phyloP scores from a whole-genome alignment of 2,329 filamentous ascomycete species.

The Lasiodiplodia sp. region DNA sequence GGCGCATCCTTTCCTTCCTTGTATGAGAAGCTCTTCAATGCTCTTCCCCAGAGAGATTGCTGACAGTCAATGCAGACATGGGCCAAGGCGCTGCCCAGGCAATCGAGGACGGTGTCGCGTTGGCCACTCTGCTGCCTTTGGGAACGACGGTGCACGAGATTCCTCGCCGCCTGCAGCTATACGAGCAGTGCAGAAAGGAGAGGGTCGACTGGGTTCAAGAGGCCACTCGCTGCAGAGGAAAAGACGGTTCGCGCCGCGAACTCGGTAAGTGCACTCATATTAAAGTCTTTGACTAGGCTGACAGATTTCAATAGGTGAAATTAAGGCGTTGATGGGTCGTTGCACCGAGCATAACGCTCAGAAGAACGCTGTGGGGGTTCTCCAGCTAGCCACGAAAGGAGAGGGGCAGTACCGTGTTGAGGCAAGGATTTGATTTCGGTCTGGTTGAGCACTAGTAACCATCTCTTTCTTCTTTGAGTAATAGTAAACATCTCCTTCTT shows the following conservation, averaged over 20 bases:
- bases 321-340: background rate
- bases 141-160: background rate
- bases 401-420: background rate
- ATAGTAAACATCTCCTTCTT: too few relatives aligned
- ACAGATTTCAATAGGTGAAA: background rate
- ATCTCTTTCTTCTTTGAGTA: too few relatives aligned
- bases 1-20: slow-evolving; percentile 71
- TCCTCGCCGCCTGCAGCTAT: slow-evolving; percentile 62
- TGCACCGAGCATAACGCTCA: background rate
- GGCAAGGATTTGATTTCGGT: background rate
- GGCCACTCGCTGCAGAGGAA: slow-evolving; percentile 61
- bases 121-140: slow-evolving; percentile 57
- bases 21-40: slow-evolving; percentile 42
- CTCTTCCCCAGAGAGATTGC: background rate
- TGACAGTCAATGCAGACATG: slow-evolving; percentile 50
- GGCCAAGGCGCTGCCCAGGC: slow-evolving; percentile 69
- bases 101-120: slow-evolving; percentile 70
- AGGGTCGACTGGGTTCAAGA: slow-evolving; percentile 66
- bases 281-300: background rate
- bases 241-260: slow-evolving; percentile 43
- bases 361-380: background rate
- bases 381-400: background rate
- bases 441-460: too few relatives aligned
- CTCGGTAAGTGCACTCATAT: background rate
- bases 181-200: slow-evolving; percentile 64